These are phyloP conservation scores for Collybiopsis luxurians DNA, from an alignment of 768 basidiomycete species.

Conservation along the genomic window DNA sequence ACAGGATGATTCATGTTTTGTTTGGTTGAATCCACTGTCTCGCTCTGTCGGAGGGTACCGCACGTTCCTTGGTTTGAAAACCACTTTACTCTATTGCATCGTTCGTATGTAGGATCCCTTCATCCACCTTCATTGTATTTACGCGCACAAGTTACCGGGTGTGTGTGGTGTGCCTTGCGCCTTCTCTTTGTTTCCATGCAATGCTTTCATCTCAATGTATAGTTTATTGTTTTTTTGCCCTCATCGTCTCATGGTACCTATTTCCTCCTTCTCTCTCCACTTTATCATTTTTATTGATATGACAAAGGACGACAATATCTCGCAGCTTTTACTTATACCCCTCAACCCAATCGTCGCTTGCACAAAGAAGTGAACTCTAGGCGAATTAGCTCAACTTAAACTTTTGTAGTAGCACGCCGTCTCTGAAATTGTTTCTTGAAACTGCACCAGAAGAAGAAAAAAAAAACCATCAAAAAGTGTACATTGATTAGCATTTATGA, in stretches of 20 bases:
- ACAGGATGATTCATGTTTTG: slow-evolving; percentile 29
- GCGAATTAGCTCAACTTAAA: too few relatives aligned
- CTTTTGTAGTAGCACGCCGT: too few relatives aligned
- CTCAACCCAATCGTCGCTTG: slow-evolving; percentile 10
- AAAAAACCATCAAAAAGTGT: not conserved
- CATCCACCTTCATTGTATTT: too few relatives aligned
- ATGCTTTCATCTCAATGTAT: slow-evolving; percentile 4
- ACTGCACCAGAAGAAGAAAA: not conserved
- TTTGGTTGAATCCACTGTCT: too few relatives aligned
- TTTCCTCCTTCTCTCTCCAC: not conserved
- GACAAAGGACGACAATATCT: slow-evolving; percentile 58
- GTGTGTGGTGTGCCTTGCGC: too few relatives aligned
- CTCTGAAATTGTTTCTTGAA: too few relatives aligned
- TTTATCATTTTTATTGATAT: slow-evolving; percentile 41
- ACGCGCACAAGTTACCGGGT: too few relatives aligned
- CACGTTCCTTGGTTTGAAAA: not conserved
- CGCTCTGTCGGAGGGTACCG: too few relatives aligned
- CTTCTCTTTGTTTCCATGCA: slow-evolving; percentile 15
- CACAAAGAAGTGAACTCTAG: not conserved
- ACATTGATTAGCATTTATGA: not conserved
- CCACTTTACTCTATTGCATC: slow-evolving; percentile 13
- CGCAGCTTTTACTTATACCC: slow-evolving; percentile 62
- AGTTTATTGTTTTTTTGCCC: slow-evolving; percentile 17
- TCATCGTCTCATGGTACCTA: slow-evolving; percentile 2
- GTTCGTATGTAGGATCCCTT: too few relatives aligned